Conservation (phyloP, 345 rosid species). For the Aquilaria malaccensis region DNA sequence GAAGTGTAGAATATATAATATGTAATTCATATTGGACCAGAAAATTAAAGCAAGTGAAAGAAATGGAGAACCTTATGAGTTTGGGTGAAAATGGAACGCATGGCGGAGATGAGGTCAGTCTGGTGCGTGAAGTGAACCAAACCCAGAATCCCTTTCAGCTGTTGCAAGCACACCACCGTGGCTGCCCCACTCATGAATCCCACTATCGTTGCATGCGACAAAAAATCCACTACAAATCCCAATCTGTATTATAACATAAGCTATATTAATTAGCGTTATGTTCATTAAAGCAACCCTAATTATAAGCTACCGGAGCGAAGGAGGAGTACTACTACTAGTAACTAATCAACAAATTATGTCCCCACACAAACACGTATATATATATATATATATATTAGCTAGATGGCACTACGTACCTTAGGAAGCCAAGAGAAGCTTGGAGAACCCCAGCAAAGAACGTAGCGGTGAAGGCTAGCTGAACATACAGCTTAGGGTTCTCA, state of each 20-base stretch:
- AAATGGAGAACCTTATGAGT: constrained; percentile 39
- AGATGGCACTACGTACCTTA: constrained; percentile 39
- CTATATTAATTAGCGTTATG: not conserved
- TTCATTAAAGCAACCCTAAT: not conserved
- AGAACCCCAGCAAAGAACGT: constrained; percentile 84
- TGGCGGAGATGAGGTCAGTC: constrained; percentile 73
- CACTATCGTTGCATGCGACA: constrained; percentile 95
- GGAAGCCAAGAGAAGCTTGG: constrained; percentile 81
- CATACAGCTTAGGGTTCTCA: constrained; percentile 54
- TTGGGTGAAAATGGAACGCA: constrained; percentile 77
- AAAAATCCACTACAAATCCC: constrained; percentile 88
- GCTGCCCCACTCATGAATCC: constrained; percentile 99
- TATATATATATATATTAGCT: not conserved
- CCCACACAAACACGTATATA: no score
- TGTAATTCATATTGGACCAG: no score
- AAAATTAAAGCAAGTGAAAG: no score
- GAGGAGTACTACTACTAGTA: not conserved
- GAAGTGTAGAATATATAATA: no score
- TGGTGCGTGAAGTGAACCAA: constrained; percentile 68
- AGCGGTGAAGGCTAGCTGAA: constrained; percentile 72
- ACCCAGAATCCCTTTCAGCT: constrained; percentile 86
- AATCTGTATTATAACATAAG: constrained; percentile 37
- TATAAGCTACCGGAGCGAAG: no score
- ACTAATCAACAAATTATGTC: not conserved
- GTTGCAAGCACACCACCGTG: constrained; percentile 91